Base-by-base conservation (phyloP, 2,329 filamentous ascomycete species). In the Colletotrichum camelliae region DNA sequence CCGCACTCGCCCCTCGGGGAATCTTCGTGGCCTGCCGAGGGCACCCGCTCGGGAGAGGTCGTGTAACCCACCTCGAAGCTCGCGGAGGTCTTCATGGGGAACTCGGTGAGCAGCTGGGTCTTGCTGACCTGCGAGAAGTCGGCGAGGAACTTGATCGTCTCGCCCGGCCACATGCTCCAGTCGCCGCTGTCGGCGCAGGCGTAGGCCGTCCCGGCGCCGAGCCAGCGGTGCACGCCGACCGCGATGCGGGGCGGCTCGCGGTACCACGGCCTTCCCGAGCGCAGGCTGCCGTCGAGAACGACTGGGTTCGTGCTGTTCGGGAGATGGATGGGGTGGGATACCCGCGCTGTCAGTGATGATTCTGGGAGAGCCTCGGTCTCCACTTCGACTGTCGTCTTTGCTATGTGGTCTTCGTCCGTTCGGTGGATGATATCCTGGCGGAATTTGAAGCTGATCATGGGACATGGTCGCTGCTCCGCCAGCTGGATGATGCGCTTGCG, bases 41-140 rank as follows among this genome's bases (percentile, higher is more conserved):
- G 73, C 21, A 84, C 83, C 24, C 86, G 72, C 48, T 83, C 80
- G 2, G 80, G 75, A 55, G 81, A 81, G 2, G 80, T 83, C 33
- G 81, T 83, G 76, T 86, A 88, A 3, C 87, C 86, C 2, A 87
- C 33, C 75, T 89, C 87, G 16, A 88, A 48, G 61, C 82, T 87
- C 1, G 87, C 86, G 1, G 84, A 75, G 1, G 79, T 77, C 55
- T 80, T 78, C 27, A 80, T 76, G 1, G 82, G 81, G 13, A 81
- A 80, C 21, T 81, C 80, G 5, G 82, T 72, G 66, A 80, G 81
- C 43, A 82, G 80, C 74, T 83, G 79, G 16, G 78, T 80, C 18
- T 79, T 79, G 29, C 81, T 82, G 27, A 84, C 72, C 58, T 77
- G 81, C 2, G 83, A 81, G 66, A 85, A 83, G 62, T 82, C 80